These are phyloP conservation scores for Pisolithus tinctorius DNA, from an alignment of 768 basidiomycete species.

Conservation along the genomic window DNA sequence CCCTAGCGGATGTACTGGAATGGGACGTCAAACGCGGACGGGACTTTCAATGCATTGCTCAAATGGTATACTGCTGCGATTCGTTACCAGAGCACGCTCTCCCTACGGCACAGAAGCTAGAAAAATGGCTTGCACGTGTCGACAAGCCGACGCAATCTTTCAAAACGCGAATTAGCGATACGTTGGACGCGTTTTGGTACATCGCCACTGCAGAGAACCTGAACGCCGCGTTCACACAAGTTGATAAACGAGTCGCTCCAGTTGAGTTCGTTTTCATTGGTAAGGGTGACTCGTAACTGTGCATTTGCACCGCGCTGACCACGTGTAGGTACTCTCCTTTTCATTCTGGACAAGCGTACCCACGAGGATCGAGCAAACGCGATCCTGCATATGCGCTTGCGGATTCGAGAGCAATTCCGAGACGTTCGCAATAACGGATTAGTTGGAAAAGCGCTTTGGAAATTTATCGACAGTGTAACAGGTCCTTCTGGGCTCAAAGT, in stretches of 20 bases:
- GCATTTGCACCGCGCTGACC: background rate
- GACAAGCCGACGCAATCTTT: constrained; percentile 41
- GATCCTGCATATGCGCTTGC: constrained; percentile 49
- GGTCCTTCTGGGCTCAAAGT: constrained; percentile 27
- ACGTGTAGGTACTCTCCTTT: constrained; percentile 59
- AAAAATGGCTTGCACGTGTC: constrained; percentile 34
- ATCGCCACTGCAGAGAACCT: constrained; percentile 38
- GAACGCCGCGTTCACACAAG: constrained; percentile 43
- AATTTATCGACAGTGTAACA: constrained; percentile 38
- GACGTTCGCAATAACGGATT: constrained; percentile 61
- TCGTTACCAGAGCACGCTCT: constrained; percentile 38
- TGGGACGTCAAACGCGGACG: constrained; percentile 68
- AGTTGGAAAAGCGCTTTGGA: constrained; percentile 55
- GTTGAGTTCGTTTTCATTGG: constrained; percentile 80
- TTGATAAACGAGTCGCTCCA: constrained; percentile 60
- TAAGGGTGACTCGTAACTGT: constrained; percentile 23
- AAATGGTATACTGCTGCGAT: constrained; percentile 63
- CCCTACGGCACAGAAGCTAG: constrained; percentile 51
- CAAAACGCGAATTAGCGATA: constrained; percentile 45
- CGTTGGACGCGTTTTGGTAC: constrained; percentile 47
- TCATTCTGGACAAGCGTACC: constrained; percentile 37
- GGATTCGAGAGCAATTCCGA: constrained; percentile 47
- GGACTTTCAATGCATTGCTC: constrained; percentile 69
- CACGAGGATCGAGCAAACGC: constrained; percentile 46
- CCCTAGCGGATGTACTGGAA: constrained; percentile 47